phyloP scores from a whole-genome alignment of 805 yeast species.

The Ogataea nitratoaversa region DNA sequence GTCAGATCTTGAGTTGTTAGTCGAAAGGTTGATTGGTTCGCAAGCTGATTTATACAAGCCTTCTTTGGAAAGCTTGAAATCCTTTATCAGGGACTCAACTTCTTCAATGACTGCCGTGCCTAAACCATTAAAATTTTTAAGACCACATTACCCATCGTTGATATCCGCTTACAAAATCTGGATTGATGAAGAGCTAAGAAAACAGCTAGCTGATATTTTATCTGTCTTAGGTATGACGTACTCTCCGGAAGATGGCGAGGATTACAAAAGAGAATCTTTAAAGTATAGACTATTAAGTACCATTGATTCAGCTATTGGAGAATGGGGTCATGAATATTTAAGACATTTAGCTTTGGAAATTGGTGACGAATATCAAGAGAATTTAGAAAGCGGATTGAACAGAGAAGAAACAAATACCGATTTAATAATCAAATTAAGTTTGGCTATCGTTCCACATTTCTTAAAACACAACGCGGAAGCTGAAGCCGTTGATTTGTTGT shows the following conservation, averaged over 20 bases:
- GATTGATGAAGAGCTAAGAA: slow-evolving; percentile 43
- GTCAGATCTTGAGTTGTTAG: slow-evolving; percentile 79
- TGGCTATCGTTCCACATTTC: slow-evolving; percentile 83
- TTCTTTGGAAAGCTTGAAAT: slow-evolving; percentile 68
- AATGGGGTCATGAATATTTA: slow-evolving; percentile 98
- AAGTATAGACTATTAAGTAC: slow-evolving; percentile 62
- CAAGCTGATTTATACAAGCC: slow-evolving; percentile 48
- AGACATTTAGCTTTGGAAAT: slow-evolving; percentile 94
- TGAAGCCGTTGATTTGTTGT: slow-evolving; percentile 90
- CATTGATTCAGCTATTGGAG: slow-evolving; percentile 52
- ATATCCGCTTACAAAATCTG: slow-evolving; percentile 64
- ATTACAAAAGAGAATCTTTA: slow-evolving; percentile 62
- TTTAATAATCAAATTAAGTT: slow-evolving; percentile 55
- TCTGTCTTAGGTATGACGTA: slow-evolving; percentile 95
- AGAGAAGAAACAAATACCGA: slow-evolving; percentile 22
- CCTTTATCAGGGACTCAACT: slow-evolving; percentile 83
- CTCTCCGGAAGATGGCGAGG: slow-evolving; percentile 59
- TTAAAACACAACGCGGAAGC: slow-evolving; percentile 96
- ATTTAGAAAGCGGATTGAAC: slow-evolving; percentile 21
- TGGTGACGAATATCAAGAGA: slow-evolving; percentile 76
- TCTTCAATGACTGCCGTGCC: slow-evolving; percentile 99
- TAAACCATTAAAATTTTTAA: slow-evolving; percentile 90
- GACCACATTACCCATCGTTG: slow-evolving; percentile 78
- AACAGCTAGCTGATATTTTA: slow-evolving; percentile 76
- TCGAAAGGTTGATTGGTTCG: slow-evolving; percentile 66